Base-by-base conservation (phyloP, 1,284 basidiomycete species). In the Ganoderma lucidum region DNA sequence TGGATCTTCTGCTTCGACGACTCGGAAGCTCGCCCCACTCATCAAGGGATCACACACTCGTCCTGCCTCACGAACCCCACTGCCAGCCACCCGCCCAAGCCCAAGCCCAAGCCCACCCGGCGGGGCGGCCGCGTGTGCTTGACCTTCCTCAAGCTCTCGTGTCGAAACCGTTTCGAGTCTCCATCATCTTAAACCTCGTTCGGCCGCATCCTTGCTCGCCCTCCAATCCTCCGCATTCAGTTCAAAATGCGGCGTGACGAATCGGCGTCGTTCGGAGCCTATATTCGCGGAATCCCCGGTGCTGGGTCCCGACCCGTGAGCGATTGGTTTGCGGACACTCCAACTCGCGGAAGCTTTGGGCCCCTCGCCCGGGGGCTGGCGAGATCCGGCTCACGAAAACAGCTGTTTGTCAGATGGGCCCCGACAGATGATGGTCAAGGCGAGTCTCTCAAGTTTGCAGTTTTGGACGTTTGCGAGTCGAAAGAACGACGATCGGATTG, bases 101-200 rank as follows among this genome's bases (percentile, higher is more conserved):
- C 35, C 56, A 39, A 32, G 30, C 56, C n/a, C n/a, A 10, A 32
- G 19, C 17, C 35, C 56, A 39, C n/a, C 19, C 56, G 56, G 56
- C 37, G 32, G 32, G 35, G 56, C 56, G 56, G 56, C 37, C 35
- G 56, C 56, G 56, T 59, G 35, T 19, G 19, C 30, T 59, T 59
- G 56, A 59, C 35, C 56, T 59, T 59, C 32, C 35, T 37, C 56
- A 59, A 39, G 56, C 56, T 59, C 56, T 59, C 56, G 56, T 35
- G 56, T 37, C 35, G 56, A 59, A 39, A 59, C 10, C 15, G 32
- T 56, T 19, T 23, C 8, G 1, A 35, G 56, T 59, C 48, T 53
- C 30, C 56, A 59, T 39, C 56, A 59, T 10, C 35, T 39, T 37
- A 19, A n/a, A 12, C 56, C 56, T 37, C 56, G 35, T 19, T 59